Base-by-base conservation (phyloP, 352 stramenopile genomes). In the Globisporangium heterothallicum region DNA sequence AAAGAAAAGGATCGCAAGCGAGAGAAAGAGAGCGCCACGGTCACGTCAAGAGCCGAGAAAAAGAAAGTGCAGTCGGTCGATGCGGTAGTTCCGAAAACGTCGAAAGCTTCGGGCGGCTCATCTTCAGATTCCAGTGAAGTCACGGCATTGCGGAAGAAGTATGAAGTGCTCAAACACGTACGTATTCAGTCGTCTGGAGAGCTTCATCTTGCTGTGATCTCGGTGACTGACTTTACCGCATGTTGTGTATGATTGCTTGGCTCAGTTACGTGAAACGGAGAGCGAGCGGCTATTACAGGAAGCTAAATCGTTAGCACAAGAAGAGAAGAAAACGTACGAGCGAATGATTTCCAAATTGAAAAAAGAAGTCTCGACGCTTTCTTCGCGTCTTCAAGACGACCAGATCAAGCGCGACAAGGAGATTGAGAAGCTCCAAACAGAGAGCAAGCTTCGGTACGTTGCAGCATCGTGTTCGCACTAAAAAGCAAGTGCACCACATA, bases 291-390 rank as follows among this genome's bases (percentile, higher is more conserved):
- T 93, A 56, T 60, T 93, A 32, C 45, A 71, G 27, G 76, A 93
- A 40, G 74, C 84, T 21, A 74, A 70, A 21, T 59, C 58, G 7
- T 58, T 91, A 9, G 77, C 78, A 0, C 61, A 72, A 50, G 68
- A 84, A 34, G 78, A 89, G 57, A 85, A 87, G 44, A 78, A 82
- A 41, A 78, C 66, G 48, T 85, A 93, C 53, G 74, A 88, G 36
- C 73, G 81, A 40, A 63, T 89, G 21, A 74, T 89, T 26, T 52
- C 72, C 35, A 87, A 84, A 58, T 53, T 93, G 14, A 88, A 88
- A 53, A 63, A 68, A 36, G 72, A 93, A 54, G 53, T 89, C 13
- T 64, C 61, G 44, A 66, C 71, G 51, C 59, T 90, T n/a, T 75
- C 78, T 12, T 67, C 71, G 19, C 71, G 74, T 29, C 45, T 76